phyloP scores from a whole-genome alignment of 768 basidiomycete genomes.

The Rhodotorula babjevae region DNA sequence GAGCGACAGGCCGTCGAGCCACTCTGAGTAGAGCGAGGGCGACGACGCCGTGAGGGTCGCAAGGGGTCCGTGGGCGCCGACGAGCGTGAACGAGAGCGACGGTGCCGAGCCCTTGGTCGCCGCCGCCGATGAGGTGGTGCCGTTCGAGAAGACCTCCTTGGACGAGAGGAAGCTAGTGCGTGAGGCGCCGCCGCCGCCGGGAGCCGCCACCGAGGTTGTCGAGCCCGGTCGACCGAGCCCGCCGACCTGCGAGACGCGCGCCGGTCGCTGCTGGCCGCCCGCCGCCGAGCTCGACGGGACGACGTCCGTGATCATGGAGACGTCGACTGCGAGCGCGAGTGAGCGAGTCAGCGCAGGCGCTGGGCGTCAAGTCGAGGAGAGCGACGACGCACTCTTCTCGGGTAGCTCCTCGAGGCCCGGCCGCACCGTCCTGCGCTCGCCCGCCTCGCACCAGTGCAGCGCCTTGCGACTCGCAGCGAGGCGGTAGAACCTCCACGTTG shows the following conservation, averaged over 20 bases:
- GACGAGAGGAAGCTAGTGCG: slow-evolving; percentile 42
- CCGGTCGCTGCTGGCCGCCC: slow-evolving; percentile 48
- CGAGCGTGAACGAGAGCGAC: slow-evolving; percentile 67
- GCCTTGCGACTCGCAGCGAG: slow-evolving; percentile 53
- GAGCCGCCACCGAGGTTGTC: neutral
- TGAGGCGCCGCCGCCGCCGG: neutral
- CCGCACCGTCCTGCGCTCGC: slow-evolving; percentile 62
- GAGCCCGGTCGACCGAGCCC: slow-evolving; percentile 50
- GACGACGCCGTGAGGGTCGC: slow-evolving; percentile 76
- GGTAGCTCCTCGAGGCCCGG: slow-evolving; percentile 80
- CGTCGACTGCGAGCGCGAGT: slow-evolving; percentile 54
- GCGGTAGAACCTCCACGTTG: slow-evolving; percentile 78
- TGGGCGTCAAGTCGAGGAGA: too few relatives aligned
- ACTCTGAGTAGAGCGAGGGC: slow-evolving; percentile 78
- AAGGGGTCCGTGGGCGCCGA: slow-evolving; percentile 61
- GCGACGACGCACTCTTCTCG: slow-evolving; percentile 55
- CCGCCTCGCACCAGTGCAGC: slow-evolving; percentile 38
- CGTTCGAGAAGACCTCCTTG: neutral
- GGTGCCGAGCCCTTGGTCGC: too few relatives aligned
- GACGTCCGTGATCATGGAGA: slow-evolving; percentile 72
- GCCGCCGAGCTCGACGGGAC: slow-evolving; percentile 53
- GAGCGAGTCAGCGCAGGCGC: neutral
- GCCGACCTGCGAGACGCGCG: slow-evolving; percentile 50
- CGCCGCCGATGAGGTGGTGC: slow-evolving; percentile 48
- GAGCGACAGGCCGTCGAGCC: slow-evolving; percentile 90